Percentiles rank a stretch among this genome's conserved stretches.
phyloP scores from a whole-genome alignment of 2,329 filamentous ascomycete species.

The Cladosporium sp. region DNA sequence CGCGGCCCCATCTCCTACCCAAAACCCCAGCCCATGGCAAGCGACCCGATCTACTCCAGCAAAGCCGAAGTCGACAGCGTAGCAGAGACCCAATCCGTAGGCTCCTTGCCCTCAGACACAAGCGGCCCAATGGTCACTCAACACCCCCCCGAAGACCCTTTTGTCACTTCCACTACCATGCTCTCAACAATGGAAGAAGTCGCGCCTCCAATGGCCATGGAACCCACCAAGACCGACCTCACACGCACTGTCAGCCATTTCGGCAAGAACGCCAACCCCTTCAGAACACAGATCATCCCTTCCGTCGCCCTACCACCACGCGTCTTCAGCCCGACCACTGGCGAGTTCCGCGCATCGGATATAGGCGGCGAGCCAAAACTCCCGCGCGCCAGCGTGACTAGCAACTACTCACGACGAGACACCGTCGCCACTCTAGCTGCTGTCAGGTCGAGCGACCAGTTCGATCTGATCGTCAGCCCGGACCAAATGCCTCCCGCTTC shows the following conservation, averaged over 20 bases:
- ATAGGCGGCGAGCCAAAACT: neutral
- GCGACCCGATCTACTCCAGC: slow-evolving; percentile 29
- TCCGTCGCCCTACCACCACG: slow-evolving; percentile 10
- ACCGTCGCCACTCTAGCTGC: neutral
- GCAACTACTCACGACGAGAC: slow-evolving; percentile 6
- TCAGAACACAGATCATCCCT: slow-evolving; percentile 12
- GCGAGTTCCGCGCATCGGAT: neutral
- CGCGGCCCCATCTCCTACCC: slow-evolving; percentile 17
- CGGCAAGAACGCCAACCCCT: slow-evolving; percentile 17
- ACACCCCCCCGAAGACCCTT: slow-evolving; percentile 30
- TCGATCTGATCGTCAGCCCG: slow-evolving; percentile 15
- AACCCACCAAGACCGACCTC: neutral
- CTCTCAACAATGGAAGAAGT: slow-evolving; percentile 16
- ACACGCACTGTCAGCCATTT: slow-evolving; percentile 11
- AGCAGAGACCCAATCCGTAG: slow-evolving; percentile 26
- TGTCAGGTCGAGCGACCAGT: slow-evolving; percentile 13
- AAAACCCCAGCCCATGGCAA: slow-evolving; percentile 20
- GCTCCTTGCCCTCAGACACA: slow-evolving; percentile 25
- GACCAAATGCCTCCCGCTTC: slow-evolving; percentile 13
- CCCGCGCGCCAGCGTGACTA: slow-evolving; percentile 1
- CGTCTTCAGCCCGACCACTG: slow-evolving; percentile 9
- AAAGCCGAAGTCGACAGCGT: slow-evolving; percentile 25
- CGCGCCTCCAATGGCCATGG: neutral
- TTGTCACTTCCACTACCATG: slow-evolving; percentile 3
- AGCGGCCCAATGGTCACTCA: slow-evolving; percentile 27